phyloP scores from a whole-genome alignment of 768 basidiomycete genomes.

The Panaeolus papilionaceus region DNA sequence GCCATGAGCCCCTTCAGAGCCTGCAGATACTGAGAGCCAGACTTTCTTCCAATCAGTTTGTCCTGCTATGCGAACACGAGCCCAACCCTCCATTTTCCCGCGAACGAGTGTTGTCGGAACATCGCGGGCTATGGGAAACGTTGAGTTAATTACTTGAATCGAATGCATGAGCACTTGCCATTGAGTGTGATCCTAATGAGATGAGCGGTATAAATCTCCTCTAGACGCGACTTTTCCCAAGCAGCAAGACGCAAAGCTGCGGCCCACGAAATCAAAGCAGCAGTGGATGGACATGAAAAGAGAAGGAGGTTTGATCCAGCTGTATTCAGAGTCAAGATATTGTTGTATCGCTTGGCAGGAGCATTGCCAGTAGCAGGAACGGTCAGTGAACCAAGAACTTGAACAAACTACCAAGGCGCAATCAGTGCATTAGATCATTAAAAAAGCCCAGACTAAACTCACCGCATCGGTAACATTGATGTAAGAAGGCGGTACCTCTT shows the following conservation, averaged over 20 bases:
- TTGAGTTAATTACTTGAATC: conserved; percentile 14
- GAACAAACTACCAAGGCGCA: conserved; percentile 63
- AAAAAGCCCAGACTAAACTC: conserved; percentile 39
- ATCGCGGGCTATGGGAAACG: conserved; percentile 44
- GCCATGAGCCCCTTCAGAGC: conserved; percentile 38
- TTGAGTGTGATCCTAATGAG: conserved; percentile 79
- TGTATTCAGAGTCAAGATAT: conserved; percentile 91
- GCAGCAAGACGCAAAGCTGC: conserved; percentile 87
- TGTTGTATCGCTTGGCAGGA: conserved; percentile 65
- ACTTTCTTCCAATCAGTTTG: conserved; percentile 95
- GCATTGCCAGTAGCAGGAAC: conserved; percentile 56
- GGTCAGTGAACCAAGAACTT: conserved; percentile 78
- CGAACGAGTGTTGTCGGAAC: conserved; percentile 68
- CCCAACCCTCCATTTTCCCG: conserved; percentile 90
- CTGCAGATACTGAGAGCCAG: conserved; percentile 79
- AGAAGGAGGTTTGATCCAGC: conserved; percentile 90
- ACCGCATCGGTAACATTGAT: conserved; percentile 90
- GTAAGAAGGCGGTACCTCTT: conserved; percentile 86
- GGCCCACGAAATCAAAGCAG: conserved; percentile 85
- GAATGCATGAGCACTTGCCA: conserved; percentile 32
- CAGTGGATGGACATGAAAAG: conserved; percentile 82
- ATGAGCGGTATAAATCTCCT: conserved; percentile 98
- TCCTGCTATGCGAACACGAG: conserved; percentile 90
- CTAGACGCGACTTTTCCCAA: conserved; percentile 95
- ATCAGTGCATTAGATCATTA: conserved; percentile 19